Conservation (phyloP, 1,284 basidiomycete species). For the Amylostereum areolatum region DNA sequence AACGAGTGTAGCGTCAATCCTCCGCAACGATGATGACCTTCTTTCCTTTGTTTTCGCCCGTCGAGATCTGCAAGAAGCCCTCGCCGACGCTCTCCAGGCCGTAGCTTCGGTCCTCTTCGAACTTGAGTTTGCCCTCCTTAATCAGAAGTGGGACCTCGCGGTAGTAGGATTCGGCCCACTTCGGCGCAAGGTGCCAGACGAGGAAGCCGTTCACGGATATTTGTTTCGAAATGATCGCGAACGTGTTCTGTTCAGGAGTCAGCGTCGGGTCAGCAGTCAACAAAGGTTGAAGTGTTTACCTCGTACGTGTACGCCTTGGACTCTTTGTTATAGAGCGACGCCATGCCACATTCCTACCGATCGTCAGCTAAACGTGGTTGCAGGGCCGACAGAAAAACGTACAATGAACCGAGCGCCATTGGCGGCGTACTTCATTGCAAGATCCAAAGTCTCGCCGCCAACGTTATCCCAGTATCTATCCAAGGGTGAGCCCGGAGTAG, state of each 20-base stretch:
- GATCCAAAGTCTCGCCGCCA: conserved; percentile 62
- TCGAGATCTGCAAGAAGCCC: conserved; percentile 46
- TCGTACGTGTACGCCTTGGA: conserved; percentile 17
- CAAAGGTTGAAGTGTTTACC: conserved; percentile 6
- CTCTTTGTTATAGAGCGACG: conserved; percentile 24
- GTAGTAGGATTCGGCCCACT: conserved; percentile 42
- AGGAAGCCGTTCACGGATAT: conserved; percentile 60
- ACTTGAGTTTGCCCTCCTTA: conserved; percentile 53
- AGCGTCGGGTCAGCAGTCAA: background rate
- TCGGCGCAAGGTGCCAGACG: conserved; percentile 32
- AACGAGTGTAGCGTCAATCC: conserved; percentile 15
- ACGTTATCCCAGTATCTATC: conserved; percentile 50
- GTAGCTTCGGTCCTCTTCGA: conserved; percentile 45
- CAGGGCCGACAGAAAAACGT: conserved; percentile 22
- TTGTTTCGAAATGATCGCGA: conserved; percentile 40
- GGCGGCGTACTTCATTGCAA: conserved; percentile 46
- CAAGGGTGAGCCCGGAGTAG: background rate
- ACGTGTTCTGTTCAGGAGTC: conserved; percentile 16
- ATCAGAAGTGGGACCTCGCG: conserved; percentile 44
- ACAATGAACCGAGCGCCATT: conserved; percentile 49
- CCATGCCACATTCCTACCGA: conserved; percentile 21
- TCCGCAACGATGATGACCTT: conserved; percentile 44
- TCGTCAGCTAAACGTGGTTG: background rate
- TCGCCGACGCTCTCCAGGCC: conserved; percentile 50
- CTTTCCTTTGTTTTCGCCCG: conserved; percentile 56